Evolutionary conservation across 1,139 yeast genomes (phyloP).

Genomic region (Lodderomyces parapsilosis): DNA sequence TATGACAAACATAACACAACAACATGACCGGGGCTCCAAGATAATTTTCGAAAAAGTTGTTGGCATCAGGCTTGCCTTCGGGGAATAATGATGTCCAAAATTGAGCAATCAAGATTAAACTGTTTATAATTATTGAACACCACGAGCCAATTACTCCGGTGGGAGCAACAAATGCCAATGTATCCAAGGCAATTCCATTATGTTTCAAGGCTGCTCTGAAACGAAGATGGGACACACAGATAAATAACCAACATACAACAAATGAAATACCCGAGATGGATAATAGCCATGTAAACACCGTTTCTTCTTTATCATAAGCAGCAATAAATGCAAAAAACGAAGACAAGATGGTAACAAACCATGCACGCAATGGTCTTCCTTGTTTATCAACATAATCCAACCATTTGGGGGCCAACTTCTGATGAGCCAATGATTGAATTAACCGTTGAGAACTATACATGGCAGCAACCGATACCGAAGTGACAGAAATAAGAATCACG

Average conservation of each 20-base stretch:
- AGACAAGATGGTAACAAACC: constrained; percentile 16
- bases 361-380: constrained; percentile 36
- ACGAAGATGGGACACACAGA: constrained; percentile 31
- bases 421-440: constrained; percentile 34
- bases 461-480: constrained; percentile 36
- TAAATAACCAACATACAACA: constrained; percentile 29
- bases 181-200: constrained; percentile 28
- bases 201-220: constrained; percentile 30
- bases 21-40: constrained; percentile 33
- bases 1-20: constrained; percentile 32
- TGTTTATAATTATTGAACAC: constrained; percentile 20
- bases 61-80: constrained; percentile 27
- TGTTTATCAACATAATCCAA: constrained; percentile 31
- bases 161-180: constrained; percentile 28
- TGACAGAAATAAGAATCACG: constrained; percentile 32
- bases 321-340: constrained; percentile 26
- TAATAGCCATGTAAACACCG: constrained; percentile 25
- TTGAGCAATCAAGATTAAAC: constrained; percentile 27
- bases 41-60: constrained; percentile 32
- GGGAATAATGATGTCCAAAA: constrained; percentile 45
- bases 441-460: constrained; percentile 36
- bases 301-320: constrained; percentile 19
- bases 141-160: constrained; percentile 27
- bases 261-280: constrained; percentile 26
- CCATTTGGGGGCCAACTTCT: constrained; percentile 31